Percentiles rank a stretch among this genome's conserved stretches.
Conservation (phyloP, 495 filamentous ascomycete genomes). For the Aspergillus bertholletiae region DNA sequence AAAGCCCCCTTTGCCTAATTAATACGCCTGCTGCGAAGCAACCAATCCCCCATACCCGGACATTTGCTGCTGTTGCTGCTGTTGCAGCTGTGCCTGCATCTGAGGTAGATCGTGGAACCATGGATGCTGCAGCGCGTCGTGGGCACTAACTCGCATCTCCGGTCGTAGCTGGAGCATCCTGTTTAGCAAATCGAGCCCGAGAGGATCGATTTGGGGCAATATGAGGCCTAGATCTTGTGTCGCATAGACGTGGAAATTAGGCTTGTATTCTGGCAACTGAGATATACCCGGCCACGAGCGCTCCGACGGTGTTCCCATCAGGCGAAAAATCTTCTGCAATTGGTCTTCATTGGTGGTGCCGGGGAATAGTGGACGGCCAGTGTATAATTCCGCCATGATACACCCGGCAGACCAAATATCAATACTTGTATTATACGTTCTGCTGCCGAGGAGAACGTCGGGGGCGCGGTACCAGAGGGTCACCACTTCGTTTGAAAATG, state of each 20-base stretch:
- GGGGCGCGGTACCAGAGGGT: conserved; percentile 96
- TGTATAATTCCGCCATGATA: conserved; percentile 99
- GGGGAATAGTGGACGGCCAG: conserved; percentile 86
- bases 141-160: conserved; percentile 83
- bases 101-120: conserved; percentile 77
- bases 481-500: conserved; percentile 96
- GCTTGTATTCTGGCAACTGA: conserved; percentile 90
- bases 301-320: conserved; percentile 95
- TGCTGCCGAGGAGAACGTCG: conserved; percentile 83
- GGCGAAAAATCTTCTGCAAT: conserved; percentile 89
- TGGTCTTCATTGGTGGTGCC: conserved; percentile 97
- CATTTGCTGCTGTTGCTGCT: conserved; percentile 42
- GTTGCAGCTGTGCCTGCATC: conserved; percentile 49
- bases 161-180: conserved; percentile 91
- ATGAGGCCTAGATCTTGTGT: conserved; percentile 85
- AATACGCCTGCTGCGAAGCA: conserved; percentile 39
- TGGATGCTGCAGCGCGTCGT: conserved; percentile 78
- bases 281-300: conserved; percentile 89
- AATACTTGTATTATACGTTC: conserved; percentile 96
- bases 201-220: conserved; percentile 81
- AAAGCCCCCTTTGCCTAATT: conserved; percentile 6
- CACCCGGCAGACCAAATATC: conserved; percentile 97
- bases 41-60: conserved; percentile 42
- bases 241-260: conserved; percentile 89
- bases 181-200: conserved; percentile 80